A percentile compares a stretch with the other conserved stretches of the same genome.
Conservation (phyloP, 2,329 filamentous ascomycete genomes). For the Apiospora marii region DNA sequence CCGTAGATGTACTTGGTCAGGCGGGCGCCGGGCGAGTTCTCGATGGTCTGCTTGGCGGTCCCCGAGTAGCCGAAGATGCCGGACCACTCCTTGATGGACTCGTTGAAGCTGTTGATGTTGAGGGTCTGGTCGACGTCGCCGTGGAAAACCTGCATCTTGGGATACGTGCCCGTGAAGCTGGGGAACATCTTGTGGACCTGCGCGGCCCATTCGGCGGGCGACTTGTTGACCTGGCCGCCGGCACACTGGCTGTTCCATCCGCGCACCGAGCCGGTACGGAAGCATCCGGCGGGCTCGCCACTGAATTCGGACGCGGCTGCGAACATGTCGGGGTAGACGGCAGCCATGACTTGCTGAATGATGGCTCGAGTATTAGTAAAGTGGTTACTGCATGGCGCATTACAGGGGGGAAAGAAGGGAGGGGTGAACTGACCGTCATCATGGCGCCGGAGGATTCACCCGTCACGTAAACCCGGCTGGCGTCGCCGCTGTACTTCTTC, state of each 20-base stretch:
- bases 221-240: slow-evolving; percentile 51
- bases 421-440: slow-evolving; percentile 50
- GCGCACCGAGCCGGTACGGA: slow-evolving; percentile 48
- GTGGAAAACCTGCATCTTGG: slow-evolving; percentile 44
- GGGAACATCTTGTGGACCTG: slow-evolving; percentile 50
- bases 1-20: slow-evolving; percentile 36
- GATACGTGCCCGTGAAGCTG: slow-evolving; percentile 41
- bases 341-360: slow-evolving; percentile 52
- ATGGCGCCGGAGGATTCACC: slow-evolving; percentile 56
- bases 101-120: slow-evolving; percentile 39
- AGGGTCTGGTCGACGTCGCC: slow-evolving; percentile 43
- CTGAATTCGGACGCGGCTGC: slow-evolving; percentile 52
- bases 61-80: slow-evolving; percentile 45
- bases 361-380: background rate
- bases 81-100: slow-evolving; percentile 47
- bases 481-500: slow-evolving; percentile 57
- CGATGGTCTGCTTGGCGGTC: slow-evolving; percentile 27
- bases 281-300: slow-evolving; percentile 54
- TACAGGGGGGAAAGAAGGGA: background rate
- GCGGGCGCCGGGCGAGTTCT: slow-evolving; percentile 29
- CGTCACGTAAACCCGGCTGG: slow-evolving; percentile 59
- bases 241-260: slow-evolving; percentile 62
- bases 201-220: slow-evolving; percentile 56
- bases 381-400: too few species aligned
- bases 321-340: slow-evolving; percentile 57